These are phyloP conservation scores for Dujonia santamariae DNA, from an alignment of 1,139 yeast species.

Conservation along the genomic window DNA sequence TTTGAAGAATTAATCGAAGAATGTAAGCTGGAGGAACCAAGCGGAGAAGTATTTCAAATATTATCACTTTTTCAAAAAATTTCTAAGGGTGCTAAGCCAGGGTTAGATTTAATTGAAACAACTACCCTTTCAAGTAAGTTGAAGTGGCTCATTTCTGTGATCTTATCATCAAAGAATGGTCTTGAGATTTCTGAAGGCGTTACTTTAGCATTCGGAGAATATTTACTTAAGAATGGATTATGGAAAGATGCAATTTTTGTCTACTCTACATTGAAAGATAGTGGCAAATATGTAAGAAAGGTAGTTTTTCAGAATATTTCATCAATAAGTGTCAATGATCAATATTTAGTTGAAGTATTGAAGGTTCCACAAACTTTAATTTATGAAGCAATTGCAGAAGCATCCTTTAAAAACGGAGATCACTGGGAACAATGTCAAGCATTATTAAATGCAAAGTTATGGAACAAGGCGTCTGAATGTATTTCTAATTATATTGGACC, in stretches of 20 bases:
- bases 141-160: conserved; percentile 56
- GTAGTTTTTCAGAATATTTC: conserved; percentile 48
- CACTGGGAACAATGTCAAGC: conserved; percentile 60
- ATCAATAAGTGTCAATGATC: too few relatives aligned
- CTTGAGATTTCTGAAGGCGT: conserved; percentile 33
- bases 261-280: conserved; percentile 49
- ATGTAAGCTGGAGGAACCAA: conserved; percentile 10
- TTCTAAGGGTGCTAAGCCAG: too few relatives aligned
- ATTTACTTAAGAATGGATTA: conserved; percentile 45
- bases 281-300: conserved; percentile 33
- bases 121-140: conserved; percentile 27
- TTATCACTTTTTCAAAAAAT: conserved; percentile 18
- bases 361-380: conserved; percentile 46
- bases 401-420: conserved; percentile 40
- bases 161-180: conserved; percentile 21
- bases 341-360: conserved; percentile 30
- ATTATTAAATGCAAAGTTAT: conserved; percentile 58
- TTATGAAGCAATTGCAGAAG: conserved; percentile 52
- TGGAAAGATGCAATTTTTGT: conserved; percentile 65
- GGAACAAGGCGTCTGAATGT: conserved; percentile 62
- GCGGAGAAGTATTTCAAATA: conserved; percentile 18
- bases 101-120: too few relatives aligned
- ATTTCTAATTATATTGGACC: conserved; percentile 69
- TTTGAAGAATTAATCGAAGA: conserved; percentile 35
- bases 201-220: conserved; percentile 49